phyloP scores from a whole-genome alignment of 192 early-diverging fungal genomes.

The Coemansia sp. region DNA sequence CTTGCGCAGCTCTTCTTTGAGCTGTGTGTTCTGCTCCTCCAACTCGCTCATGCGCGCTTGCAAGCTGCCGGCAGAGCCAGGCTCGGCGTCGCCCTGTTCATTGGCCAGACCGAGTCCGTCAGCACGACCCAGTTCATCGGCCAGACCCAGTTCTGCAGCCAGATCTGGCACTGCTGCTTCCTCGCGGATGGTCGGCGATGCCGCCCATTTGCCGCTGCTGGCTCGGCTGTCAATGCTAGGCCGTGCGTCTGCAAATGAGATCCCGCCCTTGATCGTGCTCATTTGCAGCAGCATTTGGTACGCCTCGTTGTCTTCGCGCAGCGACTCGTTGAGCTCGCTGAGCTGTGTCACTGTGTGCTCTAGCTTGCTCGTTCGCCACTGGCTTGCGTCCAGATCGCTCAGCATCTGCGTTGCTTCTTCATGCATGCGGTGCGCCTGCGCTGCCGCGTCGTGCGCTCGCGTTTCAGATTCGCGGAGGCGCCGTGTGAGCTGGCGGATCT shows the following conservation, averaged over 20 bases:
- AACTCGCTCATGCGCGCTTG: conserved; percentile 24
- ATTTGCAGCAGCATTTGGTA: conserved; percentile 79
- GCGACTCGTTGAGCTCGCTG: conserved; percentile 63
- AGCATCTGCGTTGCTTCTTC: conserved; percentile 27
- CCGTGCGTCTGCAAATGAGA: conserved; percentile 54
- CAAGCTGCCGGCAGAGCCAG: conserved; percentile 2
- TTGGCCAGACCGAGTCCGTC: neutral
- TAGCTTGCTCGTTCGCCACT: conserved; percentile 48
- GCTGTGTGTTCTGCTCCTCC: conserved; percentile 44
- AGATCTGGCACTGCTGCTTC: conserved; percentile 29
- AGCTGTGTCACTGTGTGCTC: conserved; percentile 62
- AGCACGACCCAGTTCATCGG: conserved; percentile 16
- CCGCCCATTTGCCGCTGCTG: conserved; percentile 35
- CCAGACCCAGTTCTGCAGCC: conserved; percentile 51
- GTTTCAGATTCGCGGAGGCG: conserved; percentile 36
- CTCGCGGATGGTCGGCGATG: conserved; percentile 19
- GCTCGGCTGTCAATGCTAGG: conserved; percentile 48
- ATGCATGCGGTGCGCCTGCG: conserved; percentile 28
- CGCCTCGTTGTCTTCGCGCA: conserved; percentile 81
- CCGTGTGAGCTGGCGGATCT: conserved; percentile 36
- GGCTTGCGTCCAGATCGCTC: conserved; percentile 18
- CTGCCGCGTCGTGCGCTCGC: conserved; percentile 27
- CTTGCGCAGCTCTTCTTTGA: conserved; percentile 50
- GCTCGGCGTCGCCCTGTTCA: neutral
- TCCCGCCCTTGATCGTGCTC: conserved; percentile 78